Percentiles rank a stretch among this genome's conserved stretches.
Evolutionary conservation across 495 filamentous ascomycete species (phyloP).

Genomic region (Podospora fimiseda): DNA sequence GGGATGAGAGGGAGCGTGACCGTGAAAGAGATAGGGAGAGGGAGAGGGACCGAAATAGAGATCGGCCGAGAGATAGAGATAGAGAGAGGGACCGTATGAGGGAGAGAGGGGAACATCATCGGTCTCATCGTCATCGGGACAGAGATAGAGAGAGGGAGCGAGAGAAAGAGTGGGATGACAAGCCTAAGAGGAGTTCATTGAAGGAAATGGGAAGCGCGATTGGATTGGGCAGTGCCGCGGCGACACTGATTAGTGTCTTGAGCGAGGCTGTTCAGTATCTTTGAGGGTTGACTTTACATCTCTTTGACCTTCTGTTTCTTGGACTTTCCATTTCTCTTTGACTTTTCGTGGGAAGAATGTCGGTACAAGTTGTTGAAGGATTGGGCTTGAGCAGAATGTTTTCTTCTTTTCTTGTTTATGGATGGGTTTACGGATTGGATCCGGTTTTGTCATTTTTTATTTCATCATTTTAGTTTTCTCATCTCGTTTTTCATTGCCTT

Average conservation of each 20-base stretch:
- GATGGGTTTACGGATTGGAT: too few species aligned
- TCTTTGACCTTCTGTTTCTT: too few species aligned
- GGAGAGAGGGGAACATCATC: conserved; percentile 3
- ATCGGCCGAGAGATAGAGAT: conserved; percentile 21
- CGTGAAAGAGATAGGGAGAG: conserved; percentile 13
- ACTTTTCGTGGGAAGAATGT: neutral
- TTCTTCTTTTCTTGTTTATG: too few species aligned
- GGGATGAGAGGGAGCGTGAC: conserved; percentile 18
- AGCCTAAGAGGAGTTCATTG: too few species aligned
- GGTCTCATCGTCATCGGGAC: conserved; percentile 15
- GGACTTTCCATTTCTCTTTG: neutral
- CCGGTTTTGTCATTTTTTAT: too few species aligned
- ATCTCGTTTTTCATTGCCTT: too few species aligned
- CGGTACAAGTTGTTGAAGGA: too few species aligned
- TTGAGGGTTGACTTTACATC: conserved; percentile 7
- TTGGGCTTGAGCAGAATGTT: too few species aligned
- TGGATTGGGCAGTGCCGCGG: conserved; percentile 46
- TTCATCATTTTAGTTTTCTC: too few species aligned
- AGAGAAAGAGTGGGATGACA: too few species aligned
- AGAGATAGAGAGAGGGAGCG: conserved; percentile 32
- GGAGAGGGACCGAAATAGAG: conserved; percentile 13
- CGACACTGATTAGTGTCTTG: conserved; percentile 44
- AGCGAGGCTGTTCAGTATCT: conserved; percentile 40
- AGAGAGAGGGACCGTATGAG: conserved; percentile 7
- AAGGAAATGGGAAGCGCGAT: conserved; percentile 38